Percentiles rank a stretch among this genome's conserved stretches.
Conservation (phyloP, 495 filamentous ascomycete genomes). For the Lophiostoma macrostomum region DNA sequence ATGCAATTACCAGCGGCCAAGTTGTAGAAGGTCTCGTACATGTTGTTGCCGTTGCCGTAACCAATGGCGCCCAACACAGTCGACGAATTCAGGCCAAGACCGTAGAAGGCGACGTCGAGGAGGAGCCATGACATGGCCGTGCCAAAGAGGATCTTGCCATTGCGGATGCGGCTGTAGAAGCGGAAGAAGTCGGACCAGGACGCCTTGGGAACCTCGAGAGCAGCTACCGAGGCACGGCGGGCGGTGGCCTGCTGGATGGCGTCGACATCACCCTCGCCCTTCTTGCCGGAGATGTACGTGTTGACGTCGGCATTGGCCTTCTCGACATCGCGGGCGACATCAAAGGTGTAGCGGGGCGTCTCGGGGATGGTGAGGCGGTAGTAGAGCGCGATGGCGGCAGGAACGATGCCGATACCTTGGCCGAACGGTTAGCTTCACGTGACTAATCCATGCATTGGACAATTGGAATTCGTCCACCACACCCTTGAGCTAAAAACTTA, state of each 20-base stretch:
- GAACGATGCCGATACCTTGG: too few species aligned
- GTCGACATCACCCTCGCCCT: background rate
- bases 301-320: slow-evolving; percentile 13
- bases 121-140: slow-evolving; percentile 52
- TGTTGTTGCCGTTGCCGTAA: slow-evolving; percentile 54
- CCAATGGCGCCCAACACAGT: slow-evolving; percentile 62
- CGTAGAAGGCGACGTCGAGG: slow-evolving; percentile 58
- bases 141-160: slow-evolving; percentile 52
- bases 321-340: slow-evolving; percentile 11
- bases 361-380: slow-evolving; percentile 63
- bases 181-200: slow-evolving; percentile 45
- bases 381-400: slow-evolving; percentile 56
- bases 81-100: slow-evolving; percentile 54
- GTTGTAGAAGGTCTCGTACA: slow-evolving; percentile 65
- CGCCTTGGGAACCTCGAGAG: slow-evolving; percentile 41
- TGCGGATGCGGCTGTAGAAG: slow-evolving; percentile 52
- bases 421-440: too few species aligned
- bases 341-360: slow-evolving; percentile 50
- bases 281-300: background rate
- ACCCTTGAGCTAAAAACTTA: too few species aligned
- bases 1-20: slow-evolving; percentile 73
- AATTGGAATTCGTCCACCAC: too few species aligned
- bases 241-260: background rate
- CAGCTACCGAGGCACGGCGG: background rate
- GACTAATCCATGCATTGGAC: too few species aligned